Percentiles rank a stretch among this genome's conserved stretches.
phyloP scores from a whole-genome alignment of 78 protist genomes.

The Anaeramoeba flamelloides region DNA sequence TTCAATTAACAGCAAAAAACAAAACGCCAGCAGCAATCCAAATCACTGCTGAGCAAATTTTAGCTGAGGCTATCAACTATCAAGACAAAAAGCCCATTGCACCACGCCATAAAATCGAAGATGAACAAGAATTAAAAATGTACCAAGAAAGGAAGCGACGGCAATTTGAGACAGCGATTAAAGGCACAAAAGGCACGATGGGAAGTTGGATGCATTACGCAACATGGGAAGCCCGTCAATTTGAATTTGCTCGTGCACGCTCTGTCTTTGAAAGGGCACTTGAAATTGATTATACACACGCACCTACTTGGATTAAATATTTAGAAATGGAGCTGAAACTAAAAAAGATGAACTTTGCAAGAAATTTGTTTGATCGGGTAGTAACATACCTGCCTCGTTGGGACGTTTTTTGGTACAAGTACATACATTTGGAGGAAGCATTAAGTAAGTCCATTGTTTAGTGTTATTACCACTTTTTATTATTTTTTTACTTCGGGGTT shows the following conservation, averaged over 20 bases:
- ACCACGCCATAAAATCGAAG: slow-evolving; percentile 64
- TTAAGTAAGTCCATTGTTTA: too few species aligned
- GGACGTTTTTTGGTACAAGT: slow-evolving; percentile 46
- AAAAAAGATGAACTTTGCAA: slow-evolving; percentile 67
- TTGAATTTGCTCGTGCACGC: slow-evolving; percentile 58
- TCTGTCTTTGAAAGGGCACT: slow-evolving; percentile 80
- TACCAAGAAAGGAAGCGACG: slow-evolving; percentile 47
- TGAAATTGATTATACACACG: slow-evolving; percentile 34
- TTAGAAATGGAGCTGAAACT: slow-evolving; percentile 92
- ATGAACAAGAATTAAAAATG: slow-evolving; percentile 74
- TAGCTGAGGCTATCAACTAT: slow-evolving; percentile 68
- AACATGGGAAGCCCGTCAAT: slow-evolving; percentile 75
- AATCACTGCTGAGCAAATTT: slow-evolving; percentile 96
- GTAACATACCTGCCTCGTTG: slow-evolving; percentile 73
- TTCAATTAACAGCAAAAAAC: slow-evolving; percentile 33
- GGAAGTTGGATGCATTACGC: slow-evolving; percentile 21
- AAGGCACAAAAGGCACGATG: slow-evolving; percentile 6
- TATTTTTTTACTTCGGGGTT: too few species aligned
- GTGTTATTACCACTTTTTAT: too few species aligned
- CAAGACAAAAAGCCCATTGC: slow-evolving; percentile 28
- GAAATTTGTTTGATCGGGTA: slow-evolving; percentile 90
- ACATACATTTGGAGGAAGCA: slow-evolving; percentile 78
- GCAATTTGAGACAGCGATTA: slow-evolving; percentile 41
- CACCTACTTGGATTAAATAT: slow-evolving; percentile 59
- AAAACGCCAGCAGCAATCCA: slow-evolving; percentile 79